Evolutionary conservation across 2,329 filamentous ascomycete genomes (phyloP).

Genomic region (Diaporthe helianthi): DNA sequence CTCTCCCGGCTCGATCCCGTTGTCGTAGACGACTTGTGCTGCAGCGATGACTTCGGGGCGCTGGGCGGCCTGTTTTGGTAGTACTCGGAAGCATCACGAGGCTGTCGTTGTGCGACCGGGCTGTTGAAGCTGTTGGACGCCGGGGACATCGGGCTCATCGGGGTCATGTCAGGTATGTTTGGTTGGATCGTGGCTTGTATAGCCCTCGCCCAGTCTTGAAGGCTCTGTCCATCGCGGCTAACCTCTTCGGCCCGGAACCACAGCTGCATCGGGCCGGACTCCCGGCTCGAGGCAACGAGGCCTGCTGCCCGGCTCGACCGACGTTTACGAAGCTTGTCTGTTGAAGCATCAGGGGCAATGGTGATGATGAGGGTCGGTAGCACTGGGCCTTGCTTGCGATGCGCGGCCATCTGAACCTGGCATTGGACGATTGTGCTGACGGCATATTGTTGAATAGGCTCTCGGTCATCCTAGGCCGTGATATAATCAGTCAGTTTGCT

Average conservation of each 20-base stretch:
- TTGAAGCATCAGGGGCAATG: conserved; percentile 56
- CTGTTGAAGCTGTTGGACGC: conserved; percentile 61
- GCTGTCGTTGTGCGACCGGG: conserved; percentile 53
- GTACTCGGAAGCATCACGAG: conserved; percentile 51
- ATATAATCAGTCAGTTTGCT: conserved; percentile 32
- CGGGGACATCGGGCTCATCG: conserved; percentile 60
- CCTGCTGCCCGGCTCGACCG: conserved; percentile 69
- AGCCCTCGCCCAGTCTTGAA: conserved; percentile 66
- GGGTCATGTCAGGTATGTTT: conserved; percentile 49
- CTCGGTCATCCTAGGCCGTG: conserved; percentile 56
- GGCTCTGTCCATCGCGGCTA: conserved; percentile 51
- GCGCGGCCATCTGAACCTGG: conserved; percentile 63
- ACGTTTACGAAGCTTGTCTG: conserved; percentile 68
- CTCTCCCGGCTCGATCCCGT: conserved; percentile 58
- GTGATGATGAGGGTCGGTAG: conserved; percentile 66
- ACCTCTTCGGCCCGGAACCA: conserved; percentile 64
- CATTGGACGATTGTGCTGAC: conserved; percentile 62
- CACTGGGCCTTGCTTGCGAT: conserved; percentile 67
- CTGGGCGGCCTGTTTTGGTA: conserved; percentile 52
- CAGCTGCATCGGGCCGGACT: conserved; percentile 55
- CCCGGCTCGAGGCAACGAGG: conserved; percentile 57
- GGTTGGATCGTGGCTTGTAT: conserved; percentile 55
- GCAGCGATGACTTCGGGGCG: conserved; percentile 49
- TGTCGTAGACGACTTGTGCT: conserved; percentile 57
- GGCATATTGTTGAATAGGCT: conserved; percentile 61